Conservation (phyloP, 2,329 filamentous ascomycete species). For the Exophiala calicioides region DNA sequence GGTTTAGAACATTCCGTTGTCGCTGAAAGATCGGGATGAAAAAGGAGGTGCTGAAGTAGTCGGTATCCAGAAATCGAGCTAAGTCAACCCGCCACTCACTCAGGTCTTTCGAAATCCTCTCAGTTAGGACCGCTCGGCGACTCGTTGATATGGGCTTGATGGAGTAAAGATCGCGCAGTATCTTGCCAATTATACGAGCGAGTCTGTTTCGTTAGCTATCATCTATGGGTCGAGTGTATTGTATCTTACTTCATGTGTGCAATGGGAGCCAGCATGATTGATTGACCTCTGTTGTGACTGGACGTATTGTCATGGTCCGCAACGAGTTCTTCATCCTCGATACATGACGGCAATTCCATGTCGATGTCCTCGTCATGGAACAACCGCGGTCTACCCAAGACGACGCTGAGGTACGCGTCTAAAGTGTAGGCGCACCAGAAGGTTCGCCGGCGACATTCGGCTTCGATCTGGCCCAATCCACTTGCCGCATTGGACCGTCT, state of each 20-base stretch:
- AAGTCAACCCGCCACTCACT: conserved; percentile 40
- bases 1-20: conserved; percentile 45
- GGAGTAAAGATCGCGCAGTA: conserved; percentile 48
- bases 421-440: conserved; percentile 33
- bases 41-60: conserved; percentile 39
- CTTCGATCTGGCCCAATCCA: conserved; percentile 24
- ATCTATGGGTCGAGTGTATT: not conserved
- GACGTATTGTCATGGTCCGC: conserved; percentile 29
- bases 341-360: conserved; percentile 25
- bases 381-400: conserved; percentile 26
- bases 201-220: conserved; percentile 29
- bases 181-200: conserved; percentile 46
- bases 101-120: conserved; percentile 36
- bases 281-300: conserved; percentile 34
- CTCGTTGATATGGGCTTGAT: conserved; percentile 14
- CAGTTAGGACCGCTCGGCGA: conserved; percentile 30
- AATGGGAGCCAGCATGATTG: conserved; percentile 48
- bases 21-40: conserved; percentile 45
- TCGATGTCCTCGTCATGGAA: conserved; percentile 32
- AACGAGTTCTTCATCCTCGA: conserved; percentile 31
- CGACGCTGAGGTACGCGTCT: conserved; percentile 29
- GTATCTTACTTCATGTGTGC: conserved; percentile 43
- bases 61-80: conserved; percentile 40
- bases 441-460: conserved; percentile 19
- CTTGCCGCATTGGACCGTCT: conserved; percentile 22